These are phyloP conservation scores for Komagataella kurtzmanii DNA, from an alignment of 805 yeast species.

Conservation along the genomic window DNA sequence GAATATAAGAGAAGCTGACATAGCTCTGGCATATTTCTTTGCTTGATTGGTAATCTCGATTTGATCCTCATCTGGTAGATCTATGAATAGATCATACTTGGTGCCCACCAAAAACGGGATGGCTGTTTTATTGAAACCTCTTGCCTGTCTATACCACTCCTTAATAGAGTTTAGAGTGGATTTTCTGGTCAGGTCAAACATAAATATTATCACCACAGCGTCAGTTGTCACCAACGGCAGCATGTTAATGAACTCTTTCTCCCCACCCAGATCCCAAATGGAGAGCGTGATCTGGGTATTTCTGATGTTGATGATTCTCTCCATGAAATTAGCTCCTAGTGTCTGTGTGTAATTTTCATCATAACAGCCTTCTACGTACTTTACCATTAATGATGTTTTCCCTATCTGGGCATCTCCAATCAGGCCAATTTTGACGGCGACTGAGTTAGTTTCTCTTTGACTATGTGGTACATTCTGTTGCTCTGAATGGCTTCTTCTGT, in stretches of 20 bases:
- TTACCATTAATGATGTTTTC: conserved; percentile 91
- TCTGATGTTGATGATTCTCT: conserved; percentile 70
- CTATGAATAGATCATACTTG: conserved; percentile 79
- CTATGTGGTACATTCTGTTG: conserved; percentile 3
- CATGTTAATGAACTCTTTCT: conserved; percentile 90
- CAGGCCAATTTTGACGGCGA: conserved; percentile 76
- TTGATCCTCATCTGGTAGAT: conserved; percentile 68
- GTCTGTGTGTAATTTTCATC: conserved; percentile 91
- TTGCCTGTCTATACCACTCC: conserved; percentile 89
- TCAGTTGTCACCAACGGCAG: conserved; percentile 84
- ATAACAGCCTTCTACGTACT: conserved; percentile 89
- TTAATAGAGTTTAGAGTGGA: conserved; percentile 78
- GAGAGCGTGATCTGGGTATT: conserved; percentile 83
- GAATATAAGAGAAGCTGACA: conserved; percentile 75
- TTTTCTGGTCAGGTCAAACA: conserved; percentile 82
- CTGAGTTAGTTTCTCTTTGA: conserved; percentile 20
- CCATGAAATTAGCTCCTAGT: conserved; percentile 90
- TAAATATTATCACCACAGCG: conserved; percentile 80
- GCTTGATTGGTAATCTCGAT: conserved; percentile 74
- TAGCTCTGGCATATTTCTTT: conserved; percentile 72
- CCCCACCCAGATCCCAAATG: conserved; percentile 95
- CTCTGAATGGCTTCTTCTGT: conserved; percentile 2
- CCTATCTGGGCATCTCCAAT: conserved; percentile 96
- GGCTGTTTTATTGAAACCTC: conserved; percentile 83
- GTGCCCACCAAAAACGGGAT: conserved; percentile 90